These are phyloP conservation scores for Leccinum fuscescens DNA, from an alignment of 1,284 basidiomycete genomes.

Conservation along the genomic window DNA sequence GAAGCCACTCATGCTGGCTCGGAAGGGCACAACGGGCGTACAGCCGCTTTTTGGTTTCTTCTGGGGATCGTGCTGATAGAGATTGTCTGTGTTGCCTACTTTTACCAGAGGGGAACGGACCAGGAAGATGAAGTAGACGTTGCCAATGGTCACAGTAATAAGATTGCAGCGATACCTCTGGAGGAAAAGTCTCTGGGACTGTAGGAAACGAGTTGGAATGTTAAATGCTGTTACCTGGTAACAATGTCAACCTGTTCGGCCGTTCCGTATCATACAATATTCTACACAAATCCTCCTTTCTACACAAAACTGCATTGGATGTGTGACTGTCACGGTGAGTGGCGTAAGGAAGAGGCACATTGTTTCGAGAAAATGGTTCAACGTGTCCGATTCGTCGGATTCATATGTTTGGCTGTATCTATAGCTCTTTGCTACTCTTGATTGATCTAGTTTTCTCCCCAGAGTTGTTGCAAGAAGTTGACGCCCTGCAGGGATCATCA, in stretches of 20 bases:
- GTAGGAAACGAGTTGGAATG: no score
- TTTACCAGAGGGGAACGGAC: conserved; percentile 33
- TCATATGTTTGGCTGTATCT: background rate
- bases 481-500: background rate
- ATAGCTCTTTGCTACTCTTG: background rate
- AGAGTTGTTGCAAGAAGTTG: no score
- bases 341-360: no score
- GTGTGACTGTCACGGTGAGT: no score
- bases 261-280: background rate
- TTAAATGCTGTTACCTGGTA: no score
- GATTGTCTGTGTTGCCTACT: conserved; percentile 35
- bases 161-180: background rate
- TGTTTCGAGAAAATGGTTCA: background rate
- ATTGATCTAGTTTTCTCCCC: background rate
- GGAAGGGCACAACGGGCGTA: conserved; percentile 39
- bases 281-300: no score
- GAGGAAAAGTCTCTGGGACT: background rate
- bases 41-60: conserved; percentile 51
- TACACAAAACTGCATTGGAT: no score
- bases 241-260: background rate
- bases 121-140: background rate
- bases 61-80: conserved; percentile 40
- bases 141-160: background rate
- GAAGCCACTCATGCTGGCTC: conserved; percentile 33
- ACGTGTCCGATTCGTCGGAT: background rate